phyloP scores from a whole-genome alignment of 345 rosid species.

The Eucalyptus dawsonii region DNA sequence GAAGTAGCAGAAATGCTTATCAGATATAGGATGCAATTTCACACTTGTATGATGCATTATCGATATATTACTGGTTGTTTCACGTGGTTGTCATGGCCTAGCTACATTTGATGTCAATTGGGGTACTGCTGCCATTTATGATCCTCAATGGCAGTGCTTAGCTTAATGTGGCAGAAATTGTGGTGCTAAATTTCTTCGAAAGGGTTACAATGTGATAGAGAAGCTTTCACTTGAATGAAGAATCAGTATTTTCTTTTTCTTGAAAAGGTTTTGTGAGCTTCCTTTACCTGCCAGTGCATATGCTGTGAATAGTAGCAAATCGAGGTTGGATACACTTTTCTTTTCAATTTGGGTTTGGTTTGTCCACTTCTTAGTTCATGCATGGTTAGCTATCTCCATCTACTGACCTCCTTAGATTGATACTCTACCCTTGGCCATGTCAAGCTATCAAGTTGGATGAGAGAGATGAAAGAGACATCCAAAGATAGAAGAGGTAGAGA shows the following conservation, averaged over 20 bases:
- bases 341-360: neutral
- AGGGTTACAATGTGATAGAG: neutral
- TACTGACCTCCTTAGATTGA: neutral
- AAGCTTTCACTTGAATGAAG: neutral
- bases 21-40: neutral
- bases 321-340: neutral
- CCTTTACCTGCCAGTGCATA: neutral
- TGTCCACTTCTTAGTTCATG: neutral
- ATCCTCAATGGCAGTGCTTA: neutral
- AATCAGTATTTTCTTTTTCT: neutral
- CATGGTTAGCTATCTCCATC: neutral
- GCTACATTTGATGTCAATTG: neutral
- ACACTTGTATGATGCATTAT: neutral
- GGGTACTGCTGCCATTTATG: neutral
- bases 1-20: neutral
- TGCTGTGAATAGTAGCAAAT: neutral
- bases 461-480: neutral
- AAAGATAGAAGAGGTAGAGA: neutral
- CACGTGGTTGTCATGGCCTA: neutral
- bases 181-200: neutral
- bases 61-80: neutral
- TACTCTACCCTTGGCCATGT: neutral
- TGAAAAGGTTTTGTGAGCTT: neutral
- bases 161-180: neutral
- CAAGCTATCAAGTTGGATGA: neutral